Evolutionary conservation across 1,139 yeast genomes (phyloP), one percentile per base, ranked within the genome.

Genomic region (Yamadazyma diddensiae): DNA sequence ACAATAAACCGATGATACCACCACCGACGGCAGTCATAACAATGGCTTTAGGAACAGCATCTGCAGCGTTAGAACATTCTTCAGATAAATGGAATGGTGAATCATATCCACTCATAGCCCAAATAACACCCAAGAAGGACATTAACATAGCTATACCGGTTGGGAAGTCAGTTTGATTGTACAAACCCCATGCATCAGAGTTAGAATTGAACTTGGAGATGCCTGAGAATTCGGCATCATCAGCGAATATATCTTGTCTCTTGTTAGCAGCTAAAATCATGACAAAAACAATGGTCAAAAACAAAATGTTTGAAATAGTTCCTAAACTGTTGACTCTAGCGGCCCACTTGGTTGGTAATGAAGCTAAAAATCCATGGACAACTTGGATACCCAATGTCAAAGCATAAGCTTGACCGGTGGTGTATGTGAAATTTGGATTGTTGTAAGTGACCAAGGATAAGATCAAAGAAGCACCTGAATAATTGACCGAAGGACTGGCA

Each of bases 51-150:
- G 88, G 87, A 6, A 82, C 78, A 4, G 83, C 79, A 21, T 62
- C 59, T n/a, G 69, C 62, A 7, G 87, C 84, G 51, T 80, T 79
- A 26, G 80, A 62, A 48, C 84, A 77, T 50, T 81, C 87, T 54
- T 82, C 92, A 12, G 85, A 70, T 34, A 82, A 59, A 49, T 82
- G 88, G 64, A 80, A 81, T 0, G 88, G 84, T 14, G 84, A 74
- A 52, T 82, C 90, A 48, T 77, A 81, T 14, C 88, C 88, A 29
- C 82, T 73, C 82, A 81, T 79, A 21, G 83, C 77, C 88, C 88
- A 82, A 48, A 80, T 77, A 32, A 74, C 80, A 17, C 86, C 81
- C 49, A 79, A 59, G 52, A 79, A 80, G 13, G 78, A 65, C 70
- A 77, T 66, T 38, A 80, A 58, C 51, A 79, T 63, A 17, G 83